Evolutionary conservation across 768 basidiomycete genomes (phyloP).

Genomic region (Lentinula boryana): DNA sequence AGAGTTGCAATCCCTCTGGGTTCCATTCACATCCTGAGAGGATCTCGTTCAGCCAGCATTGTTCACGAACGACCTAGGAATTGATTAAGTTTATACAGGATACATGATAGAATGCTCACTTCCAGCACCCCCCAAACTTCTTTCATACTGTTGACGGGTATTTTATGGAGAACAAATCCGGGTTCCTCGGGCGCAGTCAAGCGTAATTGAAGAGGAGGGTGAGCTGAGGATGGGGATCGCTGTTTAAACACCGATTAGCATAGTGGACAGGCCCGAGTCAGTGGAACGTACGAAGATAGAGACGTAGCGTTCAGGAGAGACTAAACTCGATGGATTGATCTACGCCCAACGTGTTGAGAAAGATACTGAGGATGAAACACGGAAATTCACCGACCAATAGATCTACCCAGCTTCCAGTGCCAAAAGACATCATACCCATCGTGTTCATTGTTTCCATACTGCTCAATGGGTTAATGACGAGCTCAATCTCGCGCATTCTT

Average conservation of each 20-base stretch:
- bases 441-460: conserved; percentile 35
- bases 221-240: conserved; percentile 58
- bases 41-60: conserved; percentile 81
- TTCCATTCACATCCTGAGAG: conserved; percentile 57
- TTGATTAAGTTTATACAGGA: background rate
- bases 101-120: conserved; percentile 28
- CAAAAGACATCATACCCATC: conserved; percentile 40
- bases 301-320: conserved; percentile 60
- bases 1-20: conserved; percentile 37
- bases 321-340: conserved; percentile 45
- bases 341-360: conserved; percentile 18
- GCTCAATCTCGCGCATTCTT: conserved; percentile 68
- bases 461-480: conserved; percentile 51
- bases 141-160: conserved; percentile 66
- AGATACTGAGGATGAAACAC: background rate
- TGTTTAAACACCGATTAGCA: conserved; percentile 18
- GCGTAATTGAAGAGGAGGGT: conserved; percentile 67
- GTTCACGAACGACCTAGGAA: conserved; percentile 66
- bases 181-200: conserved; percentile 68
- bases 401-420: conserved; percentile 59
- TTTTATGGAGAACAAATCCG: conserved; percentile 64
- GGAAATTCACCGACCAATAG: conserved; percentile 36
- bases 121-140: conserved; percentile 76
- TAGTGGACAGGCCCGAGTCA: background rate
- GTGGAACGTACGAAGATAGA: conserved; percentile 50